Conservation (phyloP, 1,284 basidiomycete genomes). For the Flammula alnicola region DNA sequence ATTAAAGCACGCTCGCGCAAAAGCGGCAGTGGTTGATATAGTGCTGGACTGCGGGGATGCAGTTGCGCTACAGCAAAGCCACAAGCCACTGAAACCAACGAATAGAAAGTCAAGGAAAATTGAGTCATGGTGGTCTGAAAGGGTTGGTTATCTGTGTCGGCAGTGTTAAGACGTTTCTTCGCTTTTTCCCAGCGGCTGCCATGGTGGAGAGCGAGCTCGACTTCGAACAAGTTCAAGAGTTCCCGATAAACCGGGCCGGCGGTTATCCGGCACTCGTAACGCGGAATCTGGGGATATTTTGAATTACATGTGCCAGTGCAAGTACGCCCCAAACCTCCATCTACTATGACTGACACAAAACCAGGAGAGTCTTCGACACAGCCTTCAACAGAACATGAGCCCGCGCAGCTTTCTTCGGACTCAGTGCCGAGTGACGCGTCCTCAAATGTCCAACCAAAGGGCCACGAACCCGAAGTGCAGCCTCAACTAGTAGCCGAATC, state of each 20-base stretch:
- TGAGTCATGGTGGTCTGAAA: not conserved
- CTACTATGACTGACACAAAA: slow-evolving; percentile 6
- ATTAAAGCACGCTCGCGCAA: slow-evolving; percentile 49
- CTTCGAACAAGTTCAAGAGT: not conserved
- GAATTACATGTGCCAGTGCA: not conserved
- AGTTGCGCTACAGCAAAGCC: slow-evolving; percentile 26
- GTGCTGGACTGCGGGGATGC: slow-evolving; percentile 40
- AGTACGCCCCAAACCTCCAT: not conserved
- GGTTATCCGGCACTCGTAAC: not conserved
- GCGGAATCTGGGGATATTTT: not conserved
- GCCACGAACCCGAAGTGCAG: not conserved
- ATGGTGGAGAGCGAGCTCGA: not conserved
- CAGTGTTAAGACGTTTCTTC: too few relatives aligned
- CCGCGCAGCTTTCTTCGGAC: not conserved
- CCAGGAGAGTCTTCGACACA: not conserved
- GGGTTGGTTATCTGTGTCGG: not conserved
- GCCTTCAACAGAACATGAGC: not conserved
- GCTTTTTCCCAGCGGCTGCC: too few relatives aligned
- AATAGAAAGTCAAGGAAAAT: not conserved
- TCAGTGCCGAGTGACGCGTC: not conserved
- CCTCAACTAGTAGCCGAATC: slow-evolving; percentile 3
- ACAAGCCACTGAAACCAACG: not conserved
- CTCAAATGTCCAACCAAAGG: not conserved
- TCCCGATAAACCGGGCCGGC: not conserved
- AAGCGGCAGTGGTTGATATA: slow-evolving; percentile 45